Evolutionary conservation across 371 early-diverging fungal species (phyloP), one percentile per base, ranked within the genome.

Genomic region (Lichtheimia ramosa): DNA sequence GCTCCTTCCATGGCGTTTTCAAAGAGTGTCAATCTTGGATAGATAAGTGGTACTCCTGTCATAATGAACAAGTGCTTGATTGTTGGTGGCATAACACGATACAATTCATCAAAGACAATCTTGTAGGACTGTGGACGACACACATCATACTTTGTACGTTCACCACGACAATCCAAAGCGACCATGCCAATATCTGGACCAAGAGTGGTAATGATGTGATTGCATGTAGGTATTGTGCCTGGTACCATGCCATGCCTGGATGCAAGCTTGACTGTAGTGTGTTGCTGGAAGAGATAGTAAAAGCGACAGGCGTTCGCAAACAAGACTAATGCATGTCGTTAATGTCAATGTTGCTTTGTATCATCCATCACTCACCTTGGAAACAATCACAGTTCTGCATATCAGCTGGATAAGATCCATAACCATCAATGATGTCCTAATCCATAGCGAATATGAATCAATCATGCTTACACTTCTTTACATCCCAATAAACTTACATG

Each of bases 231-330:
- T 15, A 62, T 10, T 8, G 55, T 34, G 4, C 76, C 73, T 0
- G 57, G 68, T 21, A 70, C 54, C 76, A 75, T 72, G 8, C 85
- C 89, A 59, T 92, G 85, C 20, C 70, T 69, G 2, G 74, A 63
- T 1, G 86, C 88, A 42, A 81, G 59, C 16, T 74, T 63, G 34
- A 75, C 66, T 3, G 86, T 91, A 2, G 90, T 89, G 69, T 94
- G 95, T 0, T 89, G 90, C 68, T 95, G 95, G 82, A 91, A 95
- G 48, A 91, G 69, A 39, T 90, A 83, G 73, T 89, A 94, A 74
- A 89, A 92, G 21, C 89, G 85, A 52, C 82, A 78, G 2, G 93
- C 94, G 40, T 71, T 66, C 54, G 65, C 68, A 62, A 76, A 76
- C 0, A 76, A 51, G 6, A 72, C 73, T 68, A 57, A 10, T 2